phyloP scores from a whole-genome alignment of 176 grass and related monocot genomes.

The Neostapfia colusana region DNA sequence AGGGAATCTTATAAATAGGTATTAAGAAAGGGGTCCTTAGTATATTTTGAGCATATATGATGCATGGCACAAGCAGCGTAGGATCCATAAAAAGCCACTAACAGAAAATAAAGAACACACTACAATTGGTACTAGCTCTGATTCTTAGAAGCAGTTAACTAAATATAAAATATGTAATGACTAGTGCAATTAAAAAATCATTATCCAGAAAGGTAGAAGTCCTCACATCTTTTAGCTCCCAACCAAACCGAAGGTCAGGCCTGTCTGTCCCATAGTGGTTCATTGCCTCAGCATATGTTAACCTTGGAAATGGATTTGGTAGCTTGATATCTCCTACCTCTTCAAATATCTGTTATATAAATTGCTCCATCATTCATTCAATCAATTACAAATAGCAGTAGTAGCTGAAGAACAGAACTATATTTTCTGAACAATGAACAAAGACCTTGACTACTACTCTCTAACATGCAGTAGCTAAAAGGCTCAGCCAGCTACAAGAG shows the following conservation, averaged over 20 bases:
- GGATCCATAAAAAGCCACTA: neutral
- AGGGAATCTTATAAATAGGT: conserved; percentile 17
- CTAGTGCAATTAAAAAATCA: conserved; percentile 23
- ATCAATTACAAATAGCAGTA: conserved; percentile 26
- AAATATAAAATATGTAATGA: neutral
- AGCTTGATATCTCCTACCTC: conserved; percentile 69
- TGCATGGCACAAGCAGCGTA: neutral
- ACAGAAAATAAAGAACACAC: neutral
- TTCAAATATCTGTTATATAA: conserved; percentile 80
- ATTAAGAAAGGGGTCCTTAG: neutral
- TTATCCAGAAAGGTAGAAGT: conserved; percentile 35
- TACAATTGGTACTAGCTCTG: neutral
- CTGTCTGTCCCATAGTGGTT: conserved; percentile 87
- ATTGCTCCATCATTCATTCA: conserved; percentile 32
- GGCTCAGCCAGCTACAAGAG: neutral
- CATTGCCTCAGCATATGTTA: conserved; percentile 89
- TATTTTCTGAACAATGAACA: neutral
- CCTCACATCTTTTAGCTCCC: conserved; percentile 92
- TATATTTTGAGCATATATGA: neutral
- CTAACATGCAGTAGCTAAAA: conserved; percentile 9
- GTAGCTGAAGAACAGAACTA: conserved; percentile 3
- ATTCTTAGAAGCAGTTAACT: conserved; percentile 11
- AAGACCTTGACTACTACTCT: conserved; percentile 15
- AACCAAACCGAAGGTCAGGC: conserved; percentile 88
- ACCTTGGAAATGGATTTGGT: conserved; percentile 79